These are phyloP conservation scores for Alnus rubra DNA, from an alignment of 306 rosid species.

Conservation along the genomic window DNA sequence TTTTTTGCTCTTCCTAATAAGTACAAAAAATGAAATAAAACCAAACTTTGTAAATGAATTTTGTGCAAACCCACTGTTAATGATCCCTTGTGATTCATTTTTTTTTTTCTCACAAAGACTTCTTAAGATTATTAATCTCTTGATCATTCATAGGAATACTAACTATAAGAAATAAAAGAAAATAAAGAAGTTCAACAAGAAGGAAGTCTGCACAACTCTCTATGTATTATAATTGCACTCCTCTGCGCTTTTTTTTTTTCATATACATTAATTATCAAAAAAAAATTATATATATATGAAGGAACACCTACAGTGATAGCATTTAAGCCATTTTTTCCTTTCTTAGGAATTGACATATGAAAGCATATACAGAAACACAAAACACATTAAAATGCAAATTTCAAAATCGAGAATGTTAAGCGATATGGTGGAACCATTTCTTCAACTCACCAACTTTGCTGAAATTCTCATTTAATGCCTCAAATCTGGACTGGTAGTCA, in stretches of 20 bases:
- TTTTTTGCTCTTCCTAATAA: not conserved
- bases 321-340: not conserved
- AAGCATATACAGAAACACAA: not conserved
- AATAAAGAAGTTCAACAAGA: no score
- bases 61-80: not conserved
- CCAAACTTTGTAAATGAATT: not conserved
- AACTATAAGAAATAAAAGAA: not conserved
- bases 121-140: not conserved
- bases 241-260: no score
- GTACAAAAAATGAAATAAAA: no score
- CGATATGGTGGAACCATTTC: conserved; percentile 4
- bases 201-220: no score
- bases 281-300: no score
- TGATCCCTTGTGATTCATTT: not conserved
- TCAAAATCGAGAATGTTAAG: not conserved
- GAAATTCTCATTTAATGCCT: conserved; percentile 49
- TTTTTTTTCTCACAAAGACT: not conserved
- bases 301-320: no score
- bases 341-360: not conserved
- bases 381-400: not conserved
- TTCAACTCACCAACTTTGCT: conserved; percentile 60
- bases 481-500: conserved; percentile 61
- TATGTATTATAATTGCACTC: no score
- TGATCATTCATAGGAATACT: not conserved
- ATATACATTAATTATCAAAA: no score